phyloP scores from a whole-genome alignment of 768 basidiomycete genomes.

The Tephrocybe sp. region DNA sequence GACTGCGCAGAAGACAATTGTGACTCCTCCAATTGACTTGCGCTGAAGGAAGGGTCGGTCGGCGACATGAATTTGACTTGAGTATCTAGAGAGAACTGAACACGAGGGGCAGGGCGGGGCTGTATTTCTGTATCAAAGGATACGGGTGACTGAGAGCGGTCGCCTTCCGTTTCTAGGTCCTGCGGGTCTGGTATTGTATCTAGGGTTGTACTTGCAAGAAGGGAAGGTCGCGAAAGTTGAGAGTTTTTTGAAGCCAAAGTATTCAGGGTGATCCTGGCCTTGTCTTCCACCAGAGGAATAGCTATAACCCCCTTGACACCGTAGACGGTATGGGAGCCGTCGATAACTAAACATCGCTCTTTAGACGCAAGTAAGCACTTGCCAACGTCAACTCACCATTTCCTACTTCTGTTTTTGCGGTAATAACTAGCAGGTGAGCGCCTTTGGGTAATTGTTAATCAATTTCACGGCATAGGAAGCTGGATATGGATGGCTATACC shows the following conservation, averaged over 20 bases:
- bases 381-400: slow-evolving; percentile 46
- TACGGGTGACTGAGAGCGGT: slow-evolving; percentile 5
- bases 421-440: slow-evolving; percentile 76
- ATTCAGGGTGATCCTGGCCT: slow-evolving; percentile 54
- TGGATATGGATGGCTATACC: slow-evolving; percentile 39
- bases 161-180: slow-evolving; percentile 12
- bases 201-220: slow-evolving; percentile 31
- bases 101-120: slow-evolving; percentile 30
- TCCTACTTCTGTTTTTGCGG: slow-evolving; percentile 61
- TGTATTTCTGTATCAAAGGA: slow-evolving; percentile 16
- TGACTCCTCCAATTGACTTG: slow-evolving; percentile 17
- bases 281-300: slow-evolving; percentile 69
- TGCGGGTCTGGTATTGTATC: slow-evolving; percentile 17
- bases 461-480: background rate
- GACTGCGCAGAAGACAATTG: slow-evolving; percentile 40
- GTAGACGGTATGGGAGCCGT: slow-evolving; percentile 61
- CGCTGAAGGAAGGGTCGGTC: slow-evolving; percentile 23
- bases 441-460: slow-evolving; percentile 37
- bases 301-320: slow-evolving; percentile 66
- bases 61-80: slow-evolving; percentile 48
- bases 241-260: slow-evolving; percentile 53
- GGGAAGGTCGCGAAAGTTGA: slow-evolving; percentile 43
- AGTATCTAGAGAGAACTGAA: slow-evolving; percentile 53
- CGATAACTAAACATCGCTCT: slow-evolving; percentile 52
- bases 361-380: slow-evolving; percentile 2